phyloP scores from a whole-genome alignment of 2,329 filamentous ascomycete species.

The Tolypocladium nubicola region DNA sequence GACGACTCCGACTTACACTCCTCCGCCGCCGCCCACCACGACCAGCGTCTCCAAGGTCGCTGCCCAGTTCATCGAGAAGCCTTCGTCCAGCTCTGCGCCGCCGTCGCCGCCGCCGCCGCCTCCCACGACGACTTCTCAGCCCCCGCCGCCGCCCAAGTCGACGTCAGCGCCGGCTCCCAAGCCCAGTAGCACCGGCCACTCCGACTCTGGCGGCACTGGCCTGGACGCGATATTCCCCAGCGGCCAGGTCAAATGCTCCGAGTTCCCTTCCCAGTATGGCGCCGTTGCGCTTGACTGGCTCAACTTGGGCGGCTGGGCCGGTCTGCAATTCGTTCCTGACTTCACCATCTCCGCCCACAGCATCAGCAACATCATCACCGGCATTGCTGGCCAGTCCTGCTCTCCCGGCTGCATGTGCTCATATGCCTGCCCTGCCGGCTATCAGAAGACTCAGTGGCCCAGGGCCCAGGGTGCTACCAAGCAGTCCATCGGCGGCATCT shows the following conservation, averaged over 20 bases:
- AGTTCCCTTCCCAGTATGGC: conserved; percentile 75
- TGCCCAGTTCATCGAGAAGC: conserved; percentile 42
- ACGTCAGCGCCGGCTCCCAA: conserved; percentile 9
- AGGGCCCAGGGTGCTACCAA: conserved; percentile 62
- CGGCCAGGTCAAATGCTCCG: conserved; percentile 57
- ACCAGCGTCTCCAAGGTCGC: conserved; percentile 22
- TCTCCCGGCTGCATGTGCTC: conserved; percentile 65
- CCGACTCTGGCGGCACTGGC: conserved; percentile 32
- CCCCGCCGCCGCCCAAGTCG: conserved; percentile 3
- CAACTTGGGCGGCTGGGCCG: conserved; percentile 63
- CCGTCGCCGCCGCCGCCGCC: conserved; percentile 2
- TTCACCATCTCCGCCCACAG: conserved; percentile 36
- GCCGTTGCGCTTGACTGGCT: conserved; percentile 62
- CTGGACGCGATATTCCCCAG: conserved; percentile 63
- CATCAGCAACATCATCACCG: conserved; percentile 57
- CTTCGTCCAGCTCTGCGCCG: conserved; percentile 9
- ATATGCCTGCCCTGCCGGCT: conserved; percentile 84
- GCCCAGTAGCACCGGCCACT: conserved; percentile 6
- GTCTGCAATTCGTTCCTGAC: conserved; percentile 56
- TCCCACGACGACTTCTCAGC: conserved; percentile 9
- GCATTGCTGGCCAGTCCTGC: conserved; percentile 51
- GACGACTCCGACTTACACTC: conserved; percentile 39
- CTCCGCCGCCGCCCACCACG: conserved; percentile 24
- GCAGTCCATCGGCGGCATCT: conserved; percentile 81
- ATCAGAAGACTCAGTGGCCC: conserved; percentile 90